Base-by-base conservation (phyloP, 2,329 filamentous ascomycete species). In the Pseudonectria foliicola region DNA sequence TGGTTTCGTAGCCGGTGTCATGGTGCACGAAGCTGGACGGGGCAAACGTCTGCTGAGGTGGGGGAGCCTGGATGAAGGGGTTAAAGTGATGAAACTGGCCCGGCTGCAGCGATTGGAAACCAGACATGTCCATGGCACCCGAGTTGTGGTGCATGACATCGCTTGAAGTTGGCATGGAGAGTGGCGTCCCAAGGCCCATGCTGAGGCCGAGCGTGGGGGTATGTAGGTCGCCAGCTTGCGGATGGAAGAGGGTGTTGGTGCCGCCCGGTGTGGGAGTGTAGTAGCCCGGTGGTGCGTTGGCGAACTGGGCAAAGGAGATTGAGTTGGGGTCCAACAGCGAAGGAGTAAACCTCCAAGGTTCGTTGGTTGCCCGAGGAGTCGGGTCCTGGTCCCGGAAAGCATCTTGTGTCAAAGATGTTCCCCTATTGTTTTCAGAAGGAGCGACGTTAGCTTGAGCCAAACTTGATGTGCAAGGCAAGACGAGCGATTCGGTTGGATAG, bases 201-300 rank as follows among this genome's bases (percentile, higher is more conserved):
- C 81, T 79, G 43, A 90, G 68, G 27, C 75, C 75, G 51, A 89
- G 68, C 23, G 75, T 80, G 4, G 88, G 87, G 2, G 88, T 93
- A 59, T 94, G 87, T 37, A 95, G 70, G 60, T 95, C 88, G 33
- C 86, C 85, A 25, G 86, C 84, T 59, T 89, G 85, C 33, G 74
- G 77, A 56, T 93, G 86, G 55, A 88, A 93, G 45, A 90, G 63
- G 13, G 84, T 83, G 54, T 83, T 86, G 44, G 80, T 82, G 29
- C 83, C 84, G 44, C 84, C 85, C 3, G 87, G 84, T 2, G 86
- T 93, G 3, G 89, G 85, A 7, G 87, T 89, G 62, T 94, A 95
- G 61, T 92, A 92, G 11, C 82, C 85, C 12, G 84, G 76, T 29
- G 82, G 76, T 45, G 89, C 84, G 60, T 85, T 86, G 45, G 82